phyloP scores from a whole-genome alignment of 257 asterid genomes.

The Capsicum chinense region DNA sequence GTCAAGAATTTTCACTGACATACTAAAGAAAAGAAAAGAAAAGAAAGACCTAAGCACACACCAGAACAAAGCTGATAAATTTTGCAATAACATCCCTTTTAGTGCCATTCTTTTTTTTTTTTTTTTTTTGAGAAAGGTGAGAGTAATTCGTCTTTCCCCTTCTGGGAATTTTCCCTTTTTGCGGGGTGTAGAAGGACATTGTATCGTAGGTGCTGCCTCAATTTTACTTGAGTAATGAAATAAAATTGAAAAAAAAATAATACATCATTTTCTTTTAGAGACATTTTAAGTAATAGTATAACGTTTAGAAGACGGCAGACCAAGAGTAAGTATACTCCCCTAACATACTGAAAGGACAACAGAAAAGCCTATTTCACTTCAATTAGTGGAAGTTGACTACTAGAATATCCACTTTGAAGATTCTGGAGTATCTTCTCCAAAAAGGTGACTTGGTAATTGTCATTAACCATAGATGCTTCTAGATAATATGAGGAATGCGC shows the following conservation, averaged over 20 bases:
- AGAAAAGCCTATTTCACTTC: conserved; percentile 1
- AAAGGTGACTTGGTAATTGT: background rate
- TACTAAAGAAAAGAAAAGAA: background rate
- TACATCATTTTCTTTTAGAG: background rate
- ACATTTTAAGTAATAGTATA: background rate
- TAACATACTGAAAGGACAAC: background rate
- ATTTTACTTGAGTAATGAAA: background rate
- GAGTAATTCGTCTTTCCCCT: background rate
- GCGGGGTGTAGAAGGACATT: background rate
- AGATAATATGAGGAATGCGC: background rate
- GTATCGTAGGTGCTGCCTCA: background rate
- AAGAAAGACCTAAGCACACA: background rate
- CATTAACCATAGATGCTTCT: background rate
- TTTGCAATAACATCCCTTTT: background rate
- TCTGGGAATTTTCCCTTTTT: background rate
- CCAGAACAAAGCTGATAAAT: background rate
- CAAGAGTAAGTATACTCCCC: background rate
- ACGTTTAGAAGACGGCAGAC: background rate
- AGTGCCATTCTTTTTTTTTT: background rate
- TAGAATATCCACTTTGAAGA: background rate
- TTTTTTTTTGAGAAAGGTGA: too few relatives aligned
- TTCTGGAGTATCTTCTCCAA: background rate
- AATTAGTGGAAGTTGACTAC: background rate
- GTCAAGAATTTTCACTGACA: background rate
- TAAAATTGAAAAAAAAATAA: background rate